Conservation (phyloP, 306 rosid species). For the Alnus glutinosa region DNA sequence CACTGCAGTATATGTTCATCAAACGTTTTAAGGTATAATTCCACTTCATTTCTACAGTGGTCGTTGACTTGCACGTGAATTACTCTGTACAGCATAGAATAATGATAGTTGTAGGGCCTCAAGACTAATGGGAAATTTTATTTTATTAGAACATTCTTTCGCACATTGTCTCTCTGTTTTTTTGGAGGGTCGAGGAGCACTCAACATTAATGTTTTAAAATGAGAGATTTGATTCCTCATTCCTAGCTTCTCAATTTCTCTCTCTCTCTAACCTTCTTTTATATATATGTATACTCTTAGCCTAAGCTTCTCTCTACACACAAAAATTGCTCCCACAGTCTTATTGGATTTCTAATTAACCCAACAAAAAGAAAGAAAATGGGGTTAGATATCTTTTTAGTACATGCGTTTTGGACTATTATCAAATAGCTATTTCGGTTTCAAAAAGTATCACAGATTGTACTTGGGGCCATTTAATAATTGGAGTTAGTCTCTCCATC, state of each 20-base stretch:
- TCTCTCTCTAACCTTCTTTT: too few species aligned
- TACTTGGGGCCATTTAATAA: too few species aligned
- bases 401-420: too few species aligned
- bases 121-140: slow-evolving; percentile 15
- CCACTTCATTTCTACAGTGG: slow-evolving; percentile 27
- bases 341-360: too few species aligned
- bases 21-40: neutral
- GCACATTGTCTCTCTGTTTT: slow-evolving; percentile 20
- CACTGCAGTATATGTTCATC: too few species aligned
- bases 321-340: too few species aligned
- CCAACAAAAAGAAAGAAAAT: too few species aligned
- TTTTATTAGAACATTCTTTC: slow-evolving; percentile 37
- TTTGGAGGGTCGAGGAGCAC: neutral
- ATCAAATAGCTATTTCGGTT: too few species aligned
- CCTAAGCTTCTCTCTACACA: too few species aligned
- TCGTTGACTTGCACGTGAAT: slow-evolving; percentile 50
- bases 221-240: slow-evolving; percentile 47
- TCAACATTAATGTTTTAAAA: slow-evolving; percentile 24
- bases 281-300: too few species aligned
- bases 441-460: neutral
- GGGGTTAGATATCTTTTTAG: too few species aligned
- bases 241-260: slow-evolving; percentile 15
- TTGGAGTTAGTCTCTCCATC: too few species aligned
- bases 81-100: slow-evolving; percentile 17
- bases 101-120: slow-evolving; percentile 33